A percentile compares a stretch with the other conserved stretches of the same genome.
Conservation (phyloP, 495 filamentous ascomycete species). For the Podospora sp. region DNA sequence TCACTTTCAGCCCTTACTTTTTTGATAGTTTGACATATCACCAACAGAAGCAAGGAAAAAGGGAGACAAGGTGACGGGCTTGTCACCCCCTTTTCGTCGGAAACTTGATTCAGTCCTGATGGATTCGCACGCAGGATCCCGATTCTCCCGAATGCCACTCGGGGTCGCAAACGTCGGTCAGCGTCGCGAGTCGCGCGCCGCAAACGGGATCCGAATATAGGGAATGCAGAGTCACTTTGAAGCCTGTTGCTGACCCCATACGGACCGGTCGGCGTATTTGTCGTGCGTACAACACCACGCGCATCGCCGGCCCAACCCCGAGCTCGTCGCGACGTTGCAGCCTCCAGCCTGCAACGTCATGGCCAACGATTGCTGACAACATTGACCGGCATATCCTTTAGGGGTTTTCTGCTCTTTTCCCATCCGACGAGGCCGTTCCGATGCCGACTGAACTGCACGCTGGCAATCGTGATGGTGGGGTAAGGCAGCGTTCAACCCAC, state of each 20-base stretch:
- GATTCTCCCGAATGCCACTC: neutral
- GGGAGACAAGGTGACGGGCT: neutral
- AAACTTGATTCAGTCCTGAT: neutral
- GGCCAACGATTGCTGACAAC: slow-evolving; percentile 5
- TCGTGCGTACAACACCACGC: neutral
- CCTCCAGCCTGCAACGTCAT: slow-evolving; percentile 10
- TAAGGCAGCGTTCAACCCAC: slow-evolving; percentile 1
- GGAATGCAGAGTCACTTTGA: neutral
- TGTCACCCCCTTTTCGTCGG: slow-evolving; percentile 2
- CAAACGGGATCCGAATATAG: neutral
- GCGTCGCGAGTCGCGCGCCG: neutral
- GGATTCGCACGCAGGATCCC: slow-evolving; percentile 1
- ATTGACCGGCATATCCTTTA: neutral
- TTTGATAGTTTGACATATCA: slow-evolving; percentile 7
- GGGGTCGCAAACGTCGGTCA: neutral
- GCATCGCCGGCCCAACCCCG: neutral
- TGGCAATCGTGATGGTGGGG: neutral
- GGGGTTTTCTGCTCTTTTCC: neutral
- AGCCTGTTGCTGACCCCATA: neutral
- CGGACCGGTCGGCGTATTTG: neutral
- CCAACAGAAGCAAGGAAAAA: neutral
- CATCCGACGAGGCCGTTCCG: neutral
- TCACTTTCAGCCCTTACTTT: slow-evolving; percentile 2
- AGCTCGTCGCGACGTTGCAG: neutral
- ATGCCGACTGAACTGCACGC: neutral